Evolutionary conservation across 2,329 filamentous ascomycete species (phyloP), one percentile per base, ranked within the genome.

Genomic region (Biscogniauxia sp.): DNA sequence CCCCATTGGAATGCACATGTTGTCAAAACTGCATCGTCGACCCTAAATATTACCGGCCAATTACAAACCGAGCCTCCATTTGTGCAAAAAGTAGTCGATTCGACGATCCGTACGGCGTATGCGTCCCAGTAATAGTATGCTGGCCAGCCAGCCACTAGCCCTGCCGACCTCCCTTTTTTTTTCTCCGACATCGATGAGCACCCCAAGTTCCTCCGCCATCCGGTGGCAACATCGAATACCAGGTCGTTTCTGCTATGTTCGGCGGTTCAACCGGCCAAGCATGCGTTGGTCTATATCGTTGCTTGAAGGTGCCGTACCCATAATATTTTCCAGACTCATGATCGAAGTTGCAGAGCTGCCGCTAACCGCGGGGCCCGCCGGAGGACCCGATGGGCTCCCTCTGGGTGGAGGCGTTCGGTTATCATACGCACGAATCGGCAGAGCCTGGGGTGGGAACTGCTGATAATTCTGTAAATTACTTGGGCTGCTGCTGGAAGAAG

Each of bases 261-360:
- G 73, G 53, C 79, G 75, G 63, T 84, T 82, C 56, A 85, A 70
- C 45, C 81, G 78, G 49, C 79, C 78, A 59, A 86, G 75, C 84
- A 86, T 86, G 61, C 74, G 79, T 65, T 78, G 77, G 66, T 86
- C 84, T 60, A 85, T 84, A 59, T 85, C 82, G 65, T 76, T 80
- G 66, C 15, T 75, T 67, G 53, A 75, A 72, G 54, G 74, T 74
- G 60, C 68, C 15, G 68, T 67, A 55, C 80, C 82, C 69, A 84
- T 79, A 62, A 83, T 72, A 60, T 81, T 82, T 68, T 78, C 80
- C 50, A 83, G 67, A 66, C 80, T 84, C 82, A 84, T 84, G 20
- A 82, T 77, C n/a, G 80, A 82, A 60, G 72, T 76, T 61, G 76
- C 77, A 23, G 74, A 76, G 37, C 72, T 72, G 45, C 72, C 72